A percentile compares a stretch with the other conserved stretches of the same genome.
Evolutionary conservation across 352 stramenopile species (phyloP).

Genomic region (Phytophthora capsici): DNA sequence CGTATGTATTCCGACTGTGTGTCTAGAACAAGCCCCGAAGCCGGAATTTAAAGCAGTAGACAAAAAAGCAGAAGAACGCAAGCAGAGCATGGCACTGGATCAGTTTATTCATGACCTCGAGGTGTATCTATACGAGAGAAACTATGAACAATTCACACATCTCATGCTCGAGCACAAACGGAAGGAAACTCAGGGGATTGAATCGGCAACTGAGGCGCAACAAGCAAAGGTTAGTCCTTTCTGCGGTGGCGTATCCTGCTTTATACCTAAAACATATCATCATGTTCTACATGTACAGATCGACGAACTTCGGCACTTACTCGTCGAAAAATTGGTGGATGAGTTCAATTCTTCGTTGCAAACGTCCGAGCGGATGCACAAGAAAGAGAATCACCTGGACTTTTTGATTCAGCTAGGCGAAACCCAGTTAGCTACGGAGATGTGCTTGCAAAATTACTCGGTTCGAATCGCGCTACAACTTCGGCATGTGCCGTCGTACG

Average conservation of each 20-base stretch:
- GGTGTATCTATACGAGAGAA: constrained; percentile 67
- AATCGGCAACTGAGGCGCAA: constrained; percentile 46
- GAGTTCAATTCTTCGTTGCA: constrained; percentile 83
- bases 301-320: constrained; percentile 57
- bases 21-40: constrained; percentile 44
- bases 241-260: not conserved
- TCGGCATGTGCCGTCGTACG: constrained; percentile 74
- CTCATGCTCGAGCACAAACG: constrained; percentile 61
- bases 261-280: not conserved
- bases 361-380: constrained; percentile 82
- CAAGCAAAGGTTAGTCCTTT: constrained; percentile 45
- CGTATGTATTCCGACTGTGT: constrained; percentile 3
- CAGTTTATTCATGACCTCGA: constrained; percentile 74
- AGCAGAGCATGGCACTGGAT: constrained; percentile 58
- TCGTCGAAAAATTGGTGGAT: constrained; percentile 66
- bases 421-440: constrained; percentile 69
- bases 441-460: constrained; percentile 87
- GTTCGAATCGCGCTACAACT: constrained; percentile 79
- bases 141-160: constrained; percentile 67
- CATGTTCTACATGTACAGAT: constrained; percentile 42
- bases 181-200: constrained; percentile 46
- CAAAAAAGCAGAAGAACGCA: constrained; percentile 52
- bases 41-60: constrained; percentile 52
- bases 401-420: constrained; percentile 80
- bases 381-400: constrained; percentile 79